Evolutionary conservation across 371 early-diverging fungal genomes (phyloP).

Genomic region (Syncephalastrum monosporum): DNA sequence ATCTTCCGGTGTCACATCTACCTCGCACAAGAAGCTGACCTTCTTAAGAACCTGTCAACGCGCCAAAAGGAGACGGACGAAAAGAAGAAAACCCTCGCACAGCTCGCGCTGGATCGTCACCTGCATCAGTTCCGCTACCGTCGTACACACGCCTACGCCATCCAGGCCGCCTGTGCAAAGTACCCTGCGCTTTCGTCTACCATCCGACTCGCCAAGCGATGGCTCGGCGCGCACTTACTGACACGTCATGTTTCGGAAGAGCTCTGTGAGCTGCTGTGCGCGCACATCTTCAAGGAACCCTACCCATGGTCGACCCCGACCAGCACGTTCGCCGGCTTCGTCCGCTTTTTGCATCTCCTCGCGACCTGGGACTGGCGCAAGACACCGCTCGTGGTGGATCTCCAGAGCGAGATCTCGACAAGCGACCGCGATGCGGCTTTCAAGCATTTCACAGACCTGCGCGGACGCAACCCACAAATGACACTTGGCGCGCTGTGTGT

Average conservation of each 20-base stretch:
- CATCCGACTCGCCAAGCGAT: constrained; percentile 83
- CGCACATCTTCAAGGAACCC: constrained; percentile 62
- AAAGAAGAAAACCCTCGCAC: constrained; percentile 27
- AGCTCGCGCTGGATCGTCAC: constrained; percentile 52
- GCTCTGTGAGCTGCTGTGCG: constrained; percentile 60
- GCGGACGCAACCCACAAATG: constrained; percentile 39
- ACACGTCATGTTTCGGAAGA: constrained; percentile 60
- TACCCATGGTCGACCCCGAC: constrained; percentile 62
- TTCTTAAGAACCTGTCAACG: constrained; percentile 57
- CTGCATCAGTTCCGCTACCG: constrained; percentile 49
- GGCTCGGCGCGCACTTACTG: constrained; percentile 79
- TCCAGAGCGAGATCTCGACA: constrained; percentile 58
- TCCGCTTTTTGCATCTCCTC: constrained; percentile 71
- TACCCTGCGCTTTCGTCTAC: constrained; percentile 69
- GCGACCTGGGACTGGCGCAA: constrained; percentile 72
- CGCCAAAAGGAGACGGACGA: constrained; percentile 43
- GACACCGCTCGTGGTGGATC: constrained; percentile 77
- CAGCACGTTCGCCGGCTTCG: constrained; percentile 68
- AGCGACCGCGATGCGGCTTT: constrained; percentile 45
- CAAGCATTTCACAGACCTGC: constrained; percentile 42
- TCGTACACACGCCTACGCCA: constrained; percentile 62
- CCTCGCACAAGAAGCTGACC: constrained; percentile 64
- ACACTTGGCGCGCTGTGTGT: constrained; percentile 63
- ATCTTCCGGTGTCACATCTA: constrained; percentile 77
- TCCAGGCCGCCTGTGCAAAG: constrained; percentile 70